A percentile compares a stretch with the other conserved stretches of the same genome.
Evolutionary conservation across 2,329 filamentous ascomycete species (phyloP).

Genomic region (Hypoxylon sp.): DNA sequence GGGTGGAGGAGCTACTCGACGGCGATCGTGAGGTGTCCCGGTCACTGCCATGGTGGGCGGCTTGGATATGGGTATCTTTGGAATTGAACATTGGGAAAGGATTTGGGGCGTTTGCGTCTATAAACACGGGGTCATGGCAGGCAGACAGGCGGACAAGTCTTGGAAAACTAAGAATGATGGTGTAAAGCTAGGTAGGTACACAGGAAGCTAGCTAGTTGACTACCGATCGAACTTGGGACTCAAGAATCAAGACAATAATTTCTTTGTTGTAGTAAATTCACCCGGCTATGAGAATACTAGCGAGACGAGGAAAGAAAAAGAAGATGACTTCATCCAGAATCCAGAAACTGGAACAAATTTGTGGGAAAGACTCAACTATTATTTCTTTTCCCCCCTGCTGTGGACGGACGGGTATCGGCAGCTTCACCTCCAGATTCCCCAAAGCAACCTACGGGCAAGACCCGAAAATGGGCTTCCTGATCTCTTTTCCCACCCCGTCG

Average conservation of each 20-base stretch:
- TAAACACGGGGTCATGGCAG: slow-evolving; percentile 4
- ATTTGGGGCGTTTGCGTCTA: slow-evolving; percentile 7
- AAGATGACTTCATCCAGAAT: slow-evolving; percentile 20
- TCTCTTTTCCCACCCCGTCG: slow-evolving; percentile 17
- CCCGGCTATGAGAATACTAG: slow-evolving; percentile 14
- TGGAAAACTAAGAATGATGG: too few species aligned
- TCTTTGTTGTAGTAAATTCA: slow-evolving; percentile 10
- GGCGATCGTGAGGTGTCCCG: background rate
- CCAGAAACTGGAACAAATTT: too few species aligned
- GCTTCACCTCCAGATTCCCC: slow-evolving; percentile 2
- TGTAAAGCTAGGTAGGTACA: too few species aligned
- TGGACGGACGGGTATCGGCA: too few species aligned
- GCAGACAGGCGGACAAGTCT: too few species aligned
- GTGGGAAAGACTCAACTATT: too few species aligned
- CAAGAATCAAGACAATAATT: slow-evolving; percentile 1
- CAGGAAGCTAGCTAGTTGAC: slow-evolving; percentile 6
- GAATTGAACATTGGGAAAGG: slow-evolving; percentile 31
- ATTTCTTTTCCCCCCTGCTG: too few species aligned
- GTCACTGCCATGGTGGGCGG: slow-evolving; percentile 3
- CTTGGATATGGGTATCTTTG: slow-evolving; percentile 9
- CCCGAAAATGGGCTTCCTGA: slow-evolving; percentile 13
- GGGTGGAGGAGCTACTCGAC: slow-evolving; percentile 30
- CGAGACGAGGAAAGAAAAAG: slow-evolving; percentile 13
- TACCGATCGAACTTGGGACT: slow-evolving; percentile 5
- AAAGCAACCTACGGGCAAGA: slow-evolving; percentile 9